Evolutionary conservation across 768 basidiomycete species (phyloP), one percentile per base, ranked within the genome.

Genomic region (Udeniomyces megalosporus): DNA sequence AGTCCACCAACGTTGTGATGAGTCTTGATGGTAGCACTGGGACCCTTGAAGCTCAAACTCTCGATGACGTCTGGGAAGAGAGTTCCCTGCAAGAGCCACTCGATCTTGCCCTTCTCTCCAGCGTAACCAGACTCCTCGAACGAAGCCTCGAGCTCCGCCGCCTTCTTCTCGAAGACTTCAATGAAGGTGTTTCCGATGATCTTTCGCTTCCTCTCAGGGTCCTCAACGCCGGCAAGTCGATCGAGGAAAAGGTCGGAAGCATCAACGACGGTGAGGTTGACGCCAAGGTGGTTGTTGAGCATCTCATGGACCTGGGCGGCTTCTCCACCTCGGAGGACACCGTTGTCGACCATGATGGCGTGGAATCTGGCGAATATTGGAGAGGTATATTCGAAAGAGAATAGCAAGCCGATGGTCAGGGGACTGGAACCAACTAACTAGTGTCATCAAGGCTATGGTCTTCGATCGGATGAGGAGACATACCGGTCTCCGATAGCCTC

Each of bases 181-280:
- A 99, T 96, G 72, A 99, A 99, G 2, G 92, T 96, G 77, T 96
- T 96, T 2, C 95, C 95, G 69, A 97, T 97, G 68, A 99, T 91
- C 76, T 90, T 96, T 59, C 95, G 84, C 75, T 97, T 99, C 74
- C 84, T 78, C 74, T 99, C 95, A 0, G 95, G 95, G 72, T 99
- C 95, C 70, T 95, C 88, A 38, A 99, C 77, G 17, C 86, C 91
- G 62, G 83, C 81, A n/a, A 99, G 81, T 35, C 85, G 82, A 17
- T 81, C 80, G 53, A 99, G 80, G 78, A 99, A 99, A 42, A 89
- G 80, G 42, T 88, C 87, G 1, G 95, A 95, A 1, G 93, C 90
- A 72, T 97, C 93, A 32, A 96, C 83, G 59, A 97, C 88, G 5
- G 89, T 91, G 64, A 99, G 80, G 76, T 92, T 97, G 67, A 99